phyloP scores from a whole-genome alignment of 441 rosid genomes.

The Lepidium campestre region DNA sequence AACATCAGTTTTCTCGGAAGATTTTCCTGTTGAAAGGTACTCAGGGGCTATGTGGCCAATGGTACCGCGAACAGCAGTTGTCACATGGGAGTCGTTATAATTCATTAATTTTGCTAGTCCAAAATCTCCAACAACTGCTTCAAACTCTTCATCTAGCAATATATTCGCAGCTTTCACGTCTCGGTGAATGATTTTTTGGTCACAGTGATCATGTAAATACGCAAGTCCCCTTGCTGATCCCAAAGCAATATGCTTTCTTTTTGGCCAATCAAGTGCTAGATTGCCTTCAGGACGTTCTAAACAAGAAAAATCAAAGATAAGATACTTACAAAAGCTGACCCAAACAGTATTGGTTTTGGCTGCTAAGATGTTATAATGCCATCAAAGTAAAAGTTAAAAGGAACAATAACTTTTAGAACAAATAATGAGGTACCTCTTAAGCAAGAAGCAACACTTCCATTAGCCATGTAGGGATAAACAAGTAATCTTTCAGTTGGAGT shows the following conservation, averaged over 20 bases:
- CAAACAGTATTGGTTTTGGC: background rate
- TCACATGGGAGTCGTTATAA: constrained; percentile 56
- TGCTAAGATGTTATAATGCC: background rate
- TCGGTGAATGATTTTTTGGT: constrained; percentile 60
- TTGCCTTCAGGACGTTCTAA: constrained; percentile 42
- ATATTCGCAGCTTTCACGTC: constrained; percentile 73
- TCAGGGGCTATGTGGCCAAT: constrained; percentile 68
- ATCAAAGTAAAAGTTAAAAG: background rate
- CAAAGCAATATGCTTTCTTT: constrained; percentile 45
- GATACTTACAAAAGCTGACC: background rate
- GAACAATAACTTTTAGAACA: background rate
- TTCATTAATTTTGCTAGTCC: constrained; percentile 66
- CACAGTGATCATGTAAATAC: constrained; percentile 60
- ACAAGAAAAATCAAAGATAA: background rate
- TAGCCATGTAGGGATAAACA: constrained; percentile 80
- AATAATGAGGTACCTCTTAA: constrained; percentile 53
- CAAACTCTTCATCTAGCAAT: constrained; percentile 59
- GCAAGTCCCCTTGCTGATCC: constrained; percentile 69
- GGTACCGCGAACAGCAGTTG: constrained; percentile 68
- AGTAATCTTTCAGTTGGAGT: constrained; percentile 86
- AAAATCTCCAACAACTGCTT: constrained; percentile 69
- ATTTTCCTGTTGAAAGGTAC: constrained; percentile 63
- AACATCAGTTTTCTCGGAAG: constrained; percentile 65
- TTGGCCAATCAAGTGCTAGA: constrained; percentile 41
- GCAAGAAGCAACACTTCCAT: constrained; percentile 96